Percentiles rank a stretch among this genome's conserved stretches.
phyloP scores from a whole-genome alignment of 768 basidiomycete species.

The Amanita pseudoporphyria region DNA sequence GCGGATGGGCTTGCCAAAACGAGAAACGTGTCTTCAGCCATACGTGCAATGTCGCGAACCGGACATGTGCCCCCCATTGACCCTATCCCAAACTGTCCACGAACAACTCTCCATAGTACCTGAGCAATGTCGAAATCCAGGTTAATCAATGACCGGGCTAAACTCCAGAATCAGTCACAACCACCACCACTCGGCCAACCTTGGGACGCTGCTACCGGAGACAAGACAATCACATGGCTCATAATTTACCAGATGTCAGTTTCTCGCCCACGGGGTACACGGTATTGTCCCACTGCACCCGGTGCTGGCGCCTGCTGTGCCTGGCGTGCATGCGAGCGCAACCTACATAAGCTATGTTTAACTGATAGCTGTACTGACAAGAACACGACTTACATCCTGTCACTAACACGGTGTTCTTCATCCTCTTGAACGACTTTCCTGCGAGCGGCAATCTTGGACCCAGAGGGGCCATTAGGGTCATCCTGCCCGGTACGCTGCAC shows the following conservation, averaged over 20 bases:
- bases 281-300: slow-evolving; percentile 37
- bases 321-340: slow-evolving; percentile 83
- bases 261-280: slow-evolving; percentile 35
- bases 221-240: slow-evolving; percentile 16
- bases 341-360: slow-evolving; percentile 34
- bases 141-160: slow-evolving; percentile 19
- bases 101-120: slow-evolving; percentile 4
- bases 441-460: slow-evolving; percentile 54
- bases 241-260: slow-evolving; percentile 46
- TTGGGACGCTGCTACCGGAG: slow-evolving; percentile 33
- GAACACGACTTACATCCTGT: slow-evolving; percentile 60
- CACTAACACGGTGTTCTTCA: slow-evolving; percentile 73
- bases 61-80: slow-evolving; percentile 31
- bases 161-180: slow-evolving; percentile 33
- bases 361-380: slow-evolving; percentile 11
- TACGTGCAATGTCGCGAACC: slow-evolving; percentile 23
- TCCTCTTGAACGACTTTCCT: slow-evolving; percentile 82
- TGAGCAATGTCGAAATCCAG: slow-evolving; percentile 9
- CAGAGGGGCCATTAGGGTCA: slow-evolving; percentile 47
- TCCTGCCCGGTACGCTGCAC: slow-evolving; percentile 71
- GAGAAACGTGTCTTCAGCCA: slow-evolving; percentile 13
- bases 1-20: slow-evolving; percentile 4
- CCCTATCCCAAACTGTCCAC: not conserved
- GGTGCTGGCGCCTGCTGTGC: slow-evolving; percentile 56
- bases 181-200: slow-evolving; percentile 37